Evolutionary conservation across 2,329 filamentous ascomycete genomes (phyloP), one percentile per base, ranked within the genome.

Genomic region (Ophiostoma fasciatum): DNA sequence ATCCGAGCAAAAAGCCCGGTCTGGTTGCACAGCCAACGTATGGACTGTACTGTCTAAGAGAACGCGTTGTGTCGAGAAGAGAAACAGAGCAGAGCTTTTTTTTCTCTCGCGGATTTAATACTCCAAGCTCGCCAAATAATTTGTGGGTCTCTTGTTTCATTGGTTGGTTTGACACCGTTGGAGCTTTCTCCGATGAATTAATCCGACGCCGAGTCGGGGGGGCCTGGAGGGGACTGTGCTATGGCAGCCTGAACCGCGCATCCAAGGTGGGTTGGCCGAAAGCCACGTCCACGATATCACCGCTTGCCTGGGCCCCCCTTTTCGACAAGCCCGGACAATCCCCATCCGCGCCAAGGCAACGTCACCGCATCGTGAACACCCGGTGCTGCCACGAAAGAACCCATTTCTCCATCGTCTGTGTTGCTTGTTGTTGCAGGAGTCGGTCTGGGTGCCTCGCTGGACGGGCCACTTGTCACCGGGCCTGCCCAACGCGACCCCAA

Each of bases 1-100:
- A 54, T 46, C 51, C 65, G 62, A 62, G 66, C 80, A 85, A 74
- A 82, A 87, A 68, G 79, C 62, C 66, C 63, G 58, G 38, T 53
- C 60, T 64, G 57, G 58, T 64, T 57, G 63, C 64, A 64, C 60
- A 57, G 57, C 63, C 31, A 58, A 60, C 69, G 67, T 74, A 34
- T 77, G 77, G 68, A 68, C 71, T 79, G 81, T 74, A 87, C 82
- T 88, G 82, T 88, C 82, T 87, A 64, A 64, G 64, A 66, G 76
- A 78, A 68, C 71, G 79, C 78, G 77, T 79, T 73, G 63, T 25
- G 23, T 10, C 13, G 26, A 30, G 14, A 17, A 28, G 32, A 57
- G 54, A 59, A 55, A 49, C 48, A 37, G 17, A 33, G 21, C 10
- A 23, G 18, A 44, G 32, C 40, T 33, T 42, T 43, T 33, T 39